Evolutionary conservation across 176 grass and related monocot genomes (phyloP), one percentile per base, ranked within the genome.

Genomic region (Paspalum notatum): DNA sequence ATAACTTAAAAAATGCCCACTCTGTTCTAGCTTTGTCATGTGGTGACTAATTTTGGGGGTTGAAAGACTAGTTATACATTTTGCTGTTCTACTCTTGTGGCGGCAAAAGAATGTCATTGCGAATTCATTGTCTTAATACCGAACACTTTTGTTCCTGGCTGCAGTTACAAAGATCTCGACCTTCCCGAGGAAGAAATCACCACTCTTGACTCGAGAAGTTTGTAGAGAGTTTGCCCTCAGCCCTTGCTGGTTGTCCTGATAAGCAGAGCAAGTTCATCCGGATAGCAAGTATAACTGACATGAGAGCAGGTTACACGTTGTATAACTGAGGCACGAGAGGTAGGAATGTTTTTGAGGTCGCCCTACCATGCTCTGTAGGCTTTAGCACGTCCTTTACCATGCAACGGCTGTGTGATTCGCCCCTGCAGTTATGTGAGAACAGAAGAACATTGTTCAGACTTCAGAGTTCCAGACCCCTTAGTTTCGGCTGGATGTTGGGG

Each of bases 81-180:
- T 49, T 38, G 12, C 5, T 59, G 37, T 41, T 46, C 71, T 44
- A 66, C 38, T 72, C 1, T 71, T 62, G 8, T 52, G 24, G 55
- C 47, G 41, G 12, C 7, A 25, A 18, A 32, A 70, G 20, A 62
- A 61, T 52, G 44, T 52, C 49, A 46, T 11, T 17, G 24, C 53
- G 18, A 55, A 62, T 43, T 14, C 66, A 37, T 57, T 24, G 51
- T 27, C 43, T 25, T 16, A 8, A 32, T 38, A 46, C 41, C 26
- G 6, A 53, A 64, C 3, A 54, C n/a, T 37, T 18, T 41, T 18
- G 22, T 76, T 9, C 40, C 22, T 75, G 78, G 43, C 77, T 76
- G 63, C 85, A 98, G 92, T 64, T 98, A 98, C 56, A 4, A 90
- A 65, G 95, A 98, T 83, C 92, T 98, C 58, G 95, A 94, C 22